Evolutionary conservation across 805 yeast genomes (phyloP).

Genomic region (Candida cerambycidarum): DNA sequence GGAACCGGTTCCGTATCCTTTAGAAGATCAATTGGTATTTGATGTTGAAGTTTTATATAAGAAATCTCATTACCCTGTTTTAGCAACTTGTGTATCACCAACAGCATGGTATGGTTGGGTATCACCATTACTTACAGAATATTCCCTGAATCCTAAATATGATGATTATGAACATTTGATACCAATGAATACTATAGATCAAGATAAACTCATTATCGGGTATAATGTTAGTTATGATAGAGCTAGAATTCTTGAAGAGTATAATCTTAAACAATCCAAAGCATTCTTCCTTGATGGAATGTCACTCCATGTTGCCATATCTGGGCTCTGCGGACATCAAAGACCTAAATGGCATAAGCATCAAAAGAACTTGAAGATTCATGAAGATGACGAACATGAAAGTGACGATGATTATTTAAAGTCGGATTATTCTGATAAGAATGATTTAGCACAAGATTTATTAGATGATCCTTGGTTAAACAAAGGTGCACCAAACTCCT

Average conservation of each 20-base stretch:
- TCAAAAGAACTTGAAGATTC: conserved; percentile 34
- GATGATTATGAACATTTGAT: conserved; percentile 61
- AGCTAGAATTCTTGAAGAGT: conserved; percentile 83
- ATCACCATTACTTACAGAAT: conserved; percentile 74
- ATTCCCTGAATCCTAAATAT: conserved; percentile 34
- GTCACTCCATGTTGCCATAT: conserved; percentile 86
- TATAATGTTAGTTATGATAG: conserved; percentile 91
- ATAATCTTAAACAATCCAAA: conserved; percentile 60
- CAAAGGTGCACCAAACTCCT: conserved; percentile 72
- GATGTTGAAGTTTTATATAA: conserved; percentile 89
- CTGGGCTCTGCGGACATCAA: conserved; percentile 93
- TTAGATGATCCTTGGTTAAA: conserved; percentile 83
- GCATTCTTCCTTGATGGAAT: conserved; percentile 87
- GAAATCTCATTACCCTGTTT: conserved; percentile 65
- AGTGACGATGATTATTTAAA: conserved; percentile 1
- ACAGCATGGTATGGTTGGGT: conserved; percentile 95
- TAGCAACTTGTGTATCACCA: conserved; percentile 77
- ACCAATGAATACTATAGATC: conserved; percentile 58
- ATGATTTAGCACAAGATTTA: conserved; percentile 28
- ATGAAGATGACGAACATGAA: conserved; percentile 14
- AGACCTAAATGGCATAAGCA: conserved; percentile 73
- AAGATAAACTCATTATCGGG: conserved; percentile 68
- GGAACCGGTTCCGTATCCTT: conserved; percentile 60
- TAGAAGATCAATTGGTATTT: conserved; percentile 71
- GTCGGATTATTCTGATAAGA: conserved; percentile 4